Conservation (phyloP, 257 asterid species). For the Solanum neorickii region DNA sequence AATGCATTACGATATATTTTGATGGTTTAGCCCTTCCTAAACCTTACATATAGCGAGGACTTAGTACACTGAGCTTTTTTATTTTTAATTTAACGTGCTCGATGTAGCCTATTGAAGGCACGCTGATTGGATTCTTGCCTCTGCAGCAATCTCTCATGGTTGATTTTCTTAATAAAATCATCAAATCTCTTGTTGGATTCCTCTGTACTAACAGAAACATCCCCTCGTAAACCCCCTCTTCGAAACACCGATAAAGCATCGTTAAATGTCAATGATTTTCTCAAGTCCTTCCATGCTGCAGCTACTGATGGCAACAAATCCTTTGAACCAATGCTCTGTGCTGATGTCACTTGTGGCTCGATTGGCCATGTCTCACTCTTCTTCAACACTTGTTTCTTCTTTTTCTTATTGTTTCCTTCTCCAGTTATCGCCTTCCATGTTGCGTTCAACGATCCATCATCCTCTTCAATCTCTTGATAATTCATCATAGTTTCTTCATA, state of each 20-base stretch:
- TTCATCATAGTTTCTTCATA: background rate
- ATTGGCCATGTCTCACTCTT: constrained; percentile 38
- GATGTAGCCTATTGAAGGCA: background rate
- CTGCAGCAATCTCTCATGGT: background rate
- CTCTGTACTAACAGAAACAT: background rate
- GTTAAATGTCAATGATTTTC: constrained; percentile 47
- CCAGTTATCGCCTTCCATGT: constrained; percentile 51
- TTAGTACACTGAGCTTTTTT: background rate
- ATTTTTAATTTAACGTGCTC: background rate
- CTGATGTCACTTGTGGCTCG: background rate
- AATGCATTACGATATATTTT: background rate
- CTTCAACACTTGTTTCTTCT: constrained; percentile 11
- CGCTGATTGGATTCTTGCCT: constrained; percentile 8
- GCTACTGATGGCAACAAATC: constrained; percentile 12
- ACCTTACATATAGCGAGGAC: background rate
- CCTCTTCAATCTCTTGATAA: background rate
- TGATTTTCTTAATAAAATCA: background rate
- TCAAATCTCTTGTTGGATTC: constrained; percentile 1
- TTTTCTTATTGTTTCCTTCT: constrained; percentile 7
- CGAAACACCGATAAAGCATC: constrained; percentile 27
- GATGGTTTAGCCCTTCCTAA: background rate
- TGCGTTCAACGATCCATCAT: constrained; percentile 41
- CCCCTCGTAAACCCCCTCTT: constrained; percentile 4
- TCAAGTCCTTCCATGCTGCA: constrained; percentile 24
- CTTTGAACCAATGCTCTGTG: background rate